phyloP scores from a whole-genome alignment of 2,329 filamentous ascomycete species.

The Botryotinia globosa region DNA sequence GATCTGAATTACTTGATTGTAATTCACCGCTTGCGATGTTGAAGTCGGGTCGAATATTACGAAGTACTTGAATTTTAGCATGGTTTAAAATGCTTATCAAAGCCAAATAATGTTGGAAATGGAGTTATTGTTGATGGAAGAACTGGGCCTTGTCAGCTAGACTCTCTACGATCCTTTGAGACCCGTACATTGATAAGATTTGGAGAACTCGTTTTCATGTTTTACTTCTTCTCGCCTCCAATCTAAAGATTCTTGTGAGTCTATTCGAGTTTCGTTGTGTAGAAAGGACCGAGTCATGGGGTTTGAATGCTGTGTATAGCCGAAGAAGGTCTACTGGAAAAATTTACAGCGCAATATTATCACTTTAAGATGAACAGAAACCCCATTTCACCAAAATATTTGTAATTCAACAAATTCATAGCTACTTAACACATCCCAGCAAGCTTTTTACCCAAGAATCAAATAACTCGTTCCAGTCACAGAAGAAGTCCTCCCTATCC shows the following conservation, averaged over 20 bases:
- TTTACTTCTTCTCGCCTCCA: background rate
- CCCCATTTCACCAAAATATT: background rate
- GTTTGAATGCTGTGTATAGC: background rate
- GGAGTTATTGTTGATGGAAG: fast-evolving
- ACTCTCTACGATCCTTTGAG: background rate
- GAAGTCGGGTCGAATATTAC: fast-evolving
- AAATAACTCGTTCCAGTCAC: background rate
- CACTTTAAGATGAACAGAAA: background rate
- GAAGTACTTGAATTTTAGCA: background rate
- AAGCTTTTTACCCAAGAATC: background rate
- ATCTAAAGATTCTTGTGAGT: background rate
- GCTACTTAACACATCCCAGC: background rate
- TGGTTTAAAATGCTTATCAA: background rate
- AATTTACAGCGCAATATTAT: background rate
- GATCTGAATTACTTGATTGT: background rate
- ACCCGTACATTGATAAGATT: background rate
- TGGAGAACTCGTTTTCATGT: background rate
- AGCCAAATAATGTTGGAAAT: background rate
- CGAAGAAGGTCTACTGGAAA: background rate
- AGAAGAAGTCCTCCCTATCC: background rate
- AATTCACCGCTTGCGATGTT: background rate
- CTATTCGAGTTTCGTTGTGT: background rate
- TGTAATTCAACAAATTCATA: background rate
- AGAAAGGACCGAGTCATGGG: fast-evolving
- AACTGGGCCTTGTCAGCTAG: background rate